Evolutionary conservation across 202 grass and related monocot genomes (phyloP).

Genomic region (Elaeis oleifera): DNA sequence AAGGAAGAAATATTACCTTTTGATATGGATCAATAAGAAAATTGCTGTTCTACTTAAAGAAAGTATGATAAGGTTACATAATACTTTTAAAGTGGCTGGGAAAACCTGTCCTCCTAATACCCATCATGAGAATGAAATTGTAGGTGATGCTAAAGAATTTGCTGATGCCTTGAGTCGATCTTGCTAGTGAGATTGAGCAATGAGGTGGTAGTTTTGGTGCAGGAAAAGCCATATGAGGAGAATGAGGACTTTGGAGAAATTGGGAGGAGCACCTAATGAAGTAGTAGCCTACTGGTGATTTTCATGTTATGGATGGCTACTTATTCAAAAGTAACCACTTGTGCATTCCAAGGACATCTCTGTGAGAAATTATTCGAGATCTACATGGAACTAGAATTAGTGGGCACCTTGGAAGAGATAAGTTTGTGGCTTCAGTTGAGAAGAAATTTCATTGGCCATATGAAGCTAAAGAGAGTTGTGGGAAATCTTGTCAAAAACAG

Average conservation of each 20-base stretch:
- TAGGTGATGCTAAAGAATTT: not conserved
- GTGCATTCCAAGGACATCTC: not conserved
- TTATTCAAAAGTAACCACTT: not conserved
- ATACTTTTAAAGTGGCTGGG: too few relatives aligned
- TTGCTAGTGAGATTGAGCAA: not conserved
- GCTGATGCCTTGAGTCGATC: not conserved
- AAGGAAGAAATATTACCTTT: not conserved
- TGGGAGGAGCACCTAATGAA: not conserved
- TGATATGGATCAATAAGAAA: not conserved
- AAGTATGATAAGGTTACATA: not conserved
- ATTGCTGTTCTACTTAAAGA: not conserved
- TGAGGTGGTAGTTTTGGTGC: not conserved
- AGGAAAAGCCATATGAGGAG: not conserved
- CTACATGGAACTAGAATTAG: not conserved
- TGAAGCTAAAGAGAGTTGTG: not conserved
- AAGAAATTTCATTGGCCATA: not conserved
- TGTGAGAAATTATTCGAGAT: not conserved
- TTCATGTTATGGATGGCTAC: not conserved
- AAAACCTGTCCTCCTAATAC: too few relatives aligned
- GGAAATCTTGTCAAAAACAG: not conserved
- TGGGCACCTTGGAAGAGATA: not conserved
- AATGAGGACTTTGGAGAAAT: not conserved
- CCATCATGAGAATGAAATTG: not conserved
- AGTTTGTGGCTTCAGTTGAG: not conserved
- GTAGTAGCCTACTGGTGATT: not conserved